Evolutionary conservation across 305 asterid genomes (phyloP).

Genomic region (Fraxinus platypoda): DNA sequence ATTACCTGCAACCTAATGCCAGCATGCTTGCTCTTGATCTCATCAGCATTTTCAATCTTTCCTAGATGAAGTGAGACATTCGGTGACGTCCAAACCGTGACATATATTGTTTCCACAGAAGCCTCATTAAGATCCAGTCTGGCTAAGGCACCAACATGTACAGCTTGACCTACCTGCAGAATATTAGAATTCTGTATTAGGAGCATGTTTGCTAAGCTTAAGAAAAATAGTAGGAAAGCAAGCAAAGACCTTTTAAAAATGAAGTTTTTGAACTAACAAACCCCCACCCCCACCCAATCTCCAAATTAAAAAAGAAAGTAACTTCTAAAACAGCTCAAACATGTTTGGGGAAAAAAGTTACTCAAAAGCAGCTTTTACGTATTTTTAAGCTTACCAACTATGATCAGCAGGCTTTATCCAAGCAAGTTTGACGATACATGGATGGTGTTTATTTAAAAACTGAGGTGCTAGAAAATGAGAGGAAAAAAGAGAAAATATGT

Average conservation of each 20-base stretch:
- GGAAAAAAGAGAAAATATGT: neutral
- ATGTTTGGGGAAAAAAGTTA: neutral
- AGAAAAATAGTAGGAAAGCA: neutral
- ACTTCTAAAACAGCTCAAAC: neutral
- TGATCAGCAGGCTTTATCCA: neutral
- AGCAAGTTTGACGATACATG: constrained; percentile 2
- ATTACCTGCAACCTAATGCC: constrained; percentile 88
- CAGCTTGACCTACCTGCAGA: constrained; percentile 79
- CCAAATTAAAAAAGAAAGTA: neutral
- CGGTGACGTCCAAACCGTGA: constrained; percentile 74
- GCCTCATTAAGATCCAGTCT: constrained; percentile 76
- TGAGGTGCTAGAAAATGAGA: neutral
- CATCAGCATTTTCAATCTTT: constrained; percentile 79
- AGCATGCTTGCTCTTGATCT: constrained; percentile 68
- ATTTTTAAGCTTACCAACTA: neutral
- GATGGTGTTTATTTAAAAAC: neutral
- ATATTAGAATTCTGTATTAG: constrained; percentile 18
- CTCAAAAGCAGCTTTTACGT: neutral
- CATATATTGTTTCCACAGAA: constrained; percentile 76
- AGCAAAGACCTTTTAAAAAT: neutral
- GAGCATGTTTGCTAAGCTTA: neutral
- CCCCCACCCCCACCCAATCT: neutral
- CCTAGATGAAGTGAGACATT: constrained; percentile 84
- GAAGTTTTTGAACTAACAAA: neutral
- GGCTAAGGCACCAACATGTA: constrained; percentile 75